phyloP scores from a whole-genome alignment of 495 filamentous ascomycete genomes.

The Cladorrhinum samala region DNA sequence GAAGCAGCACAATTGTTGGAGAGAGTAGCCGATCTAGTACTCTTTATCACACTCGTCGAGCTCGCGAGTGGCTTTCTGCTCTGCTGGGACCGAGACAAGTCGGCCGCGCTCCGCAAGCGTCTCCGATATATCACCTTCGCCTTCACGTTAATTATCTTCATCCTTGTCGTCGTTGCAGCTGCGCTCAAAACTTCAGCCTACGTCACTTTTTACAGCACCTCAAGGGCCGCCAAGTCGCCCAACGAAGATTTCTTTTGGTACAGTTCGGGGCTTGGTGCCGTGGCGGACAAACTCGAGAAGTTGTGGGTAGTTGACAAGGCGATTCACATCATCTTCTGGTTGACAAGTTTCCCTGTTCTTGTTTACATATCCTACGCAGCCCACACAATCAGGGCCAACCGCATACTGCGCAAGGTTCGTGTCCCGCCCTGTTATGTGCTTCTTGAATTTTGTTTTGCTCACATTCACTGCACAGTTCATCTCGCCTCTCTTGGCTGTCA shows the following conservation, averaged over 20 bases:
- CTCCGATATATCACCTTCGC: slow-evolving; percentile 3
- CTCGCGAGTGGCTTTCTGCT: slow-evolving; percentile 17
- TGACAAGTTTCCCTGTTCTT: slow-evolving; percentile 11
- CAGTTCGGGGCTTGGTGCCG: neutral
- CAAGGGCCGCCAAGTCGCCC: neutral
- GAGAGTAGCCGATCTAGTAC: slow-evolving; percentile 11
- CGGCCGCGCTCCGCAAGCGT: neutral
- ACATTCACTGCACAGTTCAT: neutral
- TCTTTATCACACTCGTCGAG: slow-evolving; percentile 19
- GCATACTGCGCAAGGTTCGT: slow-evolving; percentile 8
- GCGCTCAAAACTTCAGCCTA: neutral
- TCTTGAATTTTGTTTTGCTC: neutral
- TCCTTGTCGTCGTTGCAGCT: slow-evolving; percentile 5
- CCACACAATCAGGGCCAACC: slow-evolving; percentile 4
- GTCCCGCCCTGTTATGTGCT: neutral
- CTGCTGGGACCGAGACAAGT: slow-evolving; percentile 5
- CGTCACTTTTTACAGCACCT: neutral
- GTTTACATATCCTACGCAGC: slow-evolving; percentile 3
- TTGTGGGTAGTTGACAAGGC: neutral
- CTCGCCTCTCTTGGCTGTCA: neutral
- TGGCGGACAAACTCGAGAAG: neutral
- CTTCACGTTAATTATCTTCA: slow-evolving; percentile 6
- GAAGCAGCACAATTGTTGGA: neutral
- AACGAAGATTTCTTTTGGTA: neutral
- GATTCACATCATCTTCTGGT: slow-evolving; percentile 13